phyloP scores from a whole-genome alignment of 2,329 filamentous ascomycete genomes.

The Didymosphaeria variabile region DNA sequence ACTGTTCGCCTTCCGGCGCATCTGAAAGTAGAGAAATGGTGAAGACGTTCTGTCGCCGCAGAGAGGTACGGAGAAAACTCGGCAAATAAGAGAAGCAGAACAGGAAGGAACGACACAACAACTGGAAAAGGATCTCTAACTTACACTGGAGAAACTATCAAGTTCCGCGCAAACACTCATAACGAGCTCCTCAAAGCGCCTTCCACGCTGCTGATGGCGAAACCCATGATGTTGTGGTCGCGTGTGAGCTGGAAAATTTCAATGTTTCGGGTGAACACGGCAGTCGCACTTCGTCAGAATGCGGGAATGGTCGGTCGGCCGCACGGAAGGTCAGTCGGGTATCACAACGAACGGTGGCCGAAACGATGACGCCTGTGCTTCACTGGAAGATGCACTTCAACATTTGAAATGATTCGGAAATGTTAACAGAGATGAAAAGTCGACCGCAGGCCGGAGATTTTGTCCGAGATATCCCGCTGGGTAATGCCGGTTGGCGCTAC shows the following conservation, averaged over 20 bases:
- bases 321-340: conserved; percentile 21
- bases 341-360: not conserved
- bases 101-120: not conserved
- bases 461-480: conserved; percentile 8
- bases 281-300: conserved; percentile 15
- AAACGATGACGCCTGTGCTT: not conserved
- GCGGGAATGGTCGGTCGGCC: conserved; percentile 21
- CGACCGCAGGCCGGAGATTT: not conserved
- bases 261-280: conserved; percentile 28
- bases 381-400: not conserved
- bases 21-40: not conserved
- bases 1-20: not conserved
- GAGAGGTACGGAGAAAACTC: not conserved
- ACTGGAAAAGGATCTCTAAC: conserved; percentile 14
- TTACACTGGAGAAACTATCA: conserved; percentile 8
- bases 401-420: not conserved
- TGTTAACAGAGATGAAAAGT: not conserved
- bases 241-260: conserved; percentile 22
- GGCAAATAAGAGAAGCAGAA: conserved; percentile 4
- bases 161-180: conserved; percentile 15
- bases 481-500: not conserved
- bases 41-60: not conserved
- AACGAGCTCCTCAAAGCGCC: conserved; percentile 13
- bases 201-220: conserved; percentile 19
- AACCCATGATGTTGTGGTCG: conserved; percentile 23